These are phyloP conservation scores for Tulasnella sp. DNA, from an alignment of 768 basidiomycete genomes.

Conservation along the genomic window DNA sequence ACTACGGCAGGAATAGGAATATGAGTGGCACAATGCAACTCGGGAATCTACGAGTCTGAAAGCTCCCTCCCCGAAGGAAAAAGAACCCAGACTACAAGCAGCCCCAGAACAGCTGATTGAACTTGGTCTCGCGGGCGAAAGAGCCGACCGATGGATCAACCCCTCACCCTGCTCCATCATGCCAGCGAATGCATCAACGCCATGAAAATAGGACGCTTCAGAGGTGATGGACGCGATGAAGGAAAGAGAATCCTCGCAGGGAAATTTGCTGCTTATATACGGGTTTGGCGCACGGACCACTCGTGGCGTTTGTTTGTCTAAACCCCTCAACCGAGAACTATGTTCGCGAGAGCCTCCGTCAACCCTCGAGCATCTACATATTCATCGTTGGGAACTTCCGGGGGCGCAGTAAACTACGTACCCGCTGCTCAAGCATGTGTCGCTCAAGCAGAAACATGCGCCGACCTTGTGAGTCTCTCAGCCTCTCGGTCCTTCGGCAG, in stretches of 20 bases:
- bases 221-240: conserved; percentile 26
- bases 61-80: not conserved
- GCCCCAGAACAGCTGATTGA: conserved; percentile 16
- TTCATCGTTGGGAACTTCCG: conserved; percentile 10
- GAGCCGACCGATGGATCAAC: conserved; percentile 15
- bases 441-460: conserved; percentile 15
- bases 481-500: not conserved
- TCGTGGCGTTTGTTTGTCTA: not conserved
- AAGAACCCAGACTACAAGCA: conserved; percentile 10
- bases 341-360: conserved; percentile 15
- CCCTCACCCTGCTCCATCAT: conserved; percentile 27
- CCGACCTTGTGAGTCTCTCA: conserved; percentile 14
- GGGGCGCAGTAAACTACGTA: conserved; percentile 11
- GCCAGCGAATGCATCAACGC: conserved; percentile 28
- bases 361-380: conserved; percentile 15
- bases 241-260: not conserved
- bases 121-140: conserved; percentile 27
- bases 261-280: conserved; percentile 19
- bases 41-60: conserved; percentile 12
- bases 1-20: conserved; percentile 27
- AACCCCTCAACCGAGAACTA: not conserved
- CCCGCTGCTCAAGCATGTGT: conserved; percentile 13
- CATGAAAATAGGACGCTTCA: conserved; percentile 25
- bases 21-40: conserved; percentile 23
- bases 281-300: conserved; percentile 22